These are phyloP conservation scores for Citrus medica DNA, from an alignment of 345 rosid genomes.

Conservation along the genomic window DNA sequence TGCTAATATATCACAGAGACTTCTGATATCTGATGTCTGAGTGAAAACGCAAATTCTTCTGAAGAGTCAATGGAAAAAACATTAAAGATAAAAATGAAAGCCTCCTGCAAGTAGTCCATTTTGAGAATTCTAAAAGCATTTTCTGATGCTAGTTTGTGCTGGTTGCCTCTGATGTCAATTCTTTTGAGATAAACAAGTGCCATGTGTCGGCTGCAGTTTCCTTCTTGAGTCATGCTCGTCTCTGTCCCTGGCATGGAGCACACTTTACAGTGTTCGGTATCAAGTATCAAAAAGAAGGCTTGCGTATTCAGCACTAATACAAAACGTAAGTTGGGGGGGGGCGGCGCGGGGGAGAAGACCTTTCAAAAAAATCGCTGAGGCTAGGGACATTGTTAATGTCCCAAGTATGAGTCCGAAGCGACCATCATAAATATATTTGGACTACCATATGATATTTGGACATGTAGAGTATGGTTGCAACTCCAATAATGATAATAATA, in stretches of 20 bases:
- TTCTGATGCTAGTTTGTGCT: background rate
- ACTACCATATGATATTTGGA: no score
- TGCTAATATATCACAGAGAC: background rate
- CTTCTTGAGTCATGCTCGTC: background rate
- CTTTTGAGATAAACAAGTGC: background rate
- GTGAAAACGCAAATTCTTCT: background rate
- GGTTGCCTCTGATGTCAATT: background rate
- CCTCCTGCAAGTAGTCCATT: no score
- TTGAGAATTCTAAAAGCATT: background rate
- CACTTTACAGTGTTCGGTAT: background rate
- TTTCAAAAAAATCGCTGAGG: background rate
- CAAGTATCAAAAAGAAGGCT: no score
- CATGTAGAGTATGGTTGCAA: no score
- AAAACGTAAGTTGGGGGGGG: background rate
- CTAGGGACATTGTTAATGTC: conserved; percentile 23
- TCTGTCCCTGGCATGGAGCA: background rate
- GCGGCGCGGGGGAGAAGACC: background rate
- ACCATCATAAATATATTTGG: no score
- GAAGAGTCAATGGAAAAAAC: background rate
- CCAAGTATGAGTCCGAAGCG: background rate
- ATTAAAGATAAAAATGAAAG: no score
- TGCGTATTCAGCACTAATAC: background rate
- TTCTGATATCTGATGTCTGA: background rate
- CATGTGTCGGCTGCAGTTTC: background rate
- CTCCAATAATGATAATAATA: no score